phyloP scores from a whole-genome alignment of 2,329 filamentous ascomycete genomes.

The Periconia sp. region DNA sequence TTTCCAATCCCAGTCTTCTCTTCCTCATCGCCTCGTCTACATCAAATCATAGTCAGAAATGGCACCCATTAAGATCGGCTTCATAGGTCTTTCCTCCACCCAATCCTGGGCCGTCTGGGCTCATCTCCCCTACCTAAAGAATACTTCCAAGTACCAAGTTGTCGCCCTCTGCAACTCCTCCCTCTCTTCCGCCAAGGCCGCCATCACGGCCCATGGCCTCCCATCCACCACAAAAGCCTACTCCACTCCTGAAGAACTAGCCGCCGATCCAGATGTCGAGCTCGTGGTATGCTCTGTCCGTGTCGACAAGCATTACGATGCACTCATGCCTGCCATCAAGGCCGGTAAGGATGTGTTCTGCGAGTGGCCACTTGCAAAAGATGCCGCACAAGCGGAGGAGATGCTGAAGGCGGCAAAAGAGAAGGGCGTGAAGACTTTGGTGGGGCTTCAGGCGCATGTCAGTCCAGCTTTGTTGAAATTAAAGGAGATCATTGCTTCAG shows the following conservation, averaged over 20 bases:
- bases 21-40: too few relatives aligned
- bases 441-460: constrained; percentile 54
- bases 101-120: constrained; percentile 26
- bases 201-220: constrained; percentile 50
- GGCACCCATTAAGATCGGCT: constrained; percentile 34
- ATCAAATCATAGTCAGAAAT: constrained; percentile 15
- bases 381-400: constrained; percentile 47
- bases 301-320: constrained; percentile 48
- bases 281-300: constrained; percentile 51
- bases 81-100: constrained; percentile 30
- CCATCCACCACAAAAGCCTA: constrained; percentile 50
- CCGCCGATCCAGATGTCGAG: constrained; percentile 52
- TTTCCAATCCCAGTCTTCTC: not conserved
- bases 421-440: constrained; percentile 49
- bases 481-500: constrained; percentile 46
- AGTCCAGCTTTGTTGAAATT: constrained; percentile 47
- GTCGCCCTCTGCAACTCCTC: constrained; percentile 56
- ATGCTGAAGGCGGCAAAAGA: constrained; percentile 46
- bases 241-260: constrained; percentile 49
- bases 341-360: constrained; percentile 58
- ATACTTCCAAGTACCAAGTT: constrained; percentile 49
- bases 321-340: constrained; percentile 48
- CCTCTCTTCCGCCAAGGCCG: constrained; percentile 45
- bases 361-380: constrained; percentile 55
- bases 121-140: constrained; percentile 46